These are phyloP conservation scores for Aspergillus panamensis DNA, from an alignment of 495 filamentous ascomycete species.

Conservation along the genomic window DNA sequence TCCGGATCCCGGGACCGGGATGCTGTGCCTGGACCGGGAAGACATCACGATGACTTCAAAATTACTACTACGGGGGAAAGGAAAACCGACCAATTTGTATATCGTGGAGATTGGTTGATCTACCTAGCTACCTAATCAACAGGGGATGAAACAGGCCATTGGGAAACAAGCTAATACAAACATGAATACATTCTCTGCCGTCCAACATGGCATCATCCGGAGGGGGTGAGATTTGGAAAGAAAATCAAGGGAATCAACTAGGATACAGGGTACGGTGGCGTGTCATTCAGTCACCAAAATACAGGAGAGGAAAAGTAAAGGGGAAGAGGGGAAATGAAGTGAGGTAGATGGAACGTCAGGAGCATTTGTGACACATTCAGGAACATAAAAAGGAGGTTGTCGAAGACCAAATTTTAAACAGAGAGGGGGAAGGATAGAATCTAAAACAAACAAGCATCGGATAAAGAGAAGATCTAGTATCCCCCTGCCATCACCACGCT, in stretches of 20 bases:
- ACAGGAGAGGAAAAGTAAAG: not conserved
- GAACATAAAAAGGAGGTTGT: not conserved
- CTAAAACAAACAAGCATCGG: not conserved
- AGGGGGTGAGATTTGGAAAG: not conserved
- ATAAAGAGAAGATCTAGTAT: conserved; percentile 26
- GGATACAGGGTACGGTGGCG: conserved; percentile 2
- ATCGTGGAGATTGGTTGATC: not conserved
- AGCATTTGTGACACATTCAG: not conserved
- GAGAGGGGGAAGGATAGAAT: not conserved
- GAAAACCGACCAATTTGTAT: not conserved
- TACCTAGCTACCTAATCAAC: conserved; percentile 5
- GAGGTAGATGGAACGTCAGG: not conserved
- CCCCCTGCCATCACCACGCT: conserved; percentile 48
- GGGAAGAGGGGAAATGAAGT: not conserved
- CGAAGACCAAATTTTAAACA: too few species aligned
- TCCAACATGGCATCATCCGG: conserved; percentile 14
- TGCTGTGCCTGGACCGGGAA: not conserved
- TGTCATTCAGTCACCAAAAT: conserved; percentile 1
- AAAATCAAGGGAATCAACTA: conserved; percentile 5
- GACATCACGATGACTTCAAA: not conserved
- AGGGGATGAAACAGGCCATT: not conserved
- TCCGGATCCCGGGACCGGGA: conserved; percentile 1
- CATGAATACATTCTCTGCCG: conserved; percentile 9
- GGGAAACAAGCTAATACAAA: not conserved
- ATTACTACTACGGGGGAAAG: not conserved